phyloP scores from a whole-genome alignment of 1,284 basidiomycete genomes.

The Ustilago bromivora region DNA sequence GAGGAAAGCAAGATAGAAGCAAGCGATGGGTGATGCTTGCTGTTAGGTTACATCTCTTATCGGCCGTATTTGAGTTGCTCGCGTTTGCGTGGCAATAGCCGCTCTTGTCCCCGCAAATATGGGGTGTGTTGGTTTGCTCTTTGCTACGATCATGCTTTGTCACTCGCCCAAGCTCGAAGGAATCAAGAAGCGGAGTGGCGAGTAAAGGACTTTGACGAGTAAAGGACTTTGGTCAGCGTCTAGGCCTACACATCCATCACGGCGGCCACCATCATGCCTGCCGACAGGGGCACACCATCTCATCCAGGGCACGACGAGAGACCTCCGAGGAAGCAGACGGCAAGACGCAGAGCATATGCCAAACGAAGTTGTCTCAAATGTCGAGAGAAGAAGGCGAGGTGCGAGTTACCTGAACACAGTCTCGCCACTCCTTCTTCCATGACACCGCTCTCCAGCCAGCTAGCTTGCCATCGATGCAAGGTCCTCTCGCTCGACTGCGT shows the following conservation, averaged over 20 bases:
- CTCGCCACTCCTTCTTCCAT: conserved; percentile 49
- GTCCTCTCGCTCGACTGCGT: conserved; percentile 51
- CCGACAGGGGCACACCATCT: conserved; percentile 16
- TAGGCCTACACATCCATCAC: neutral
- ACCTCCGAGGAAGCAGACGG: conserved; percentile 26
- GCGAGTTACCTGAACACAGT: conserved; percentile 50
- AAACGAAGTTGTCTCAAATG: conserved; percentile 59
- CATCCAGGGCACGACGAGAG: conserved; percentile 13
- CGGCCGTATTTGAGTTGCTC: too few species aligned
- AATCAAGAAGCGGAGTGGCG: too few species aligned
- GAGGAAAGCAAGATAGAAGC: too few species aligned
- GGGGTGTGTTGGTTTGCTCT: too few species aligned
- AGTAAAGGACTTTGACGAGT: too few species aligned
- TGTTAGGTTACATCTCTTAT: too few species aligned
- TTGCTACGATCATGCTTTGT: too few species aligned
- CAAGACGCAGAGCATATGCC: conserved; percentile 48
- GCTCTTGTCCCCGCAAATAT: too few species aligned
- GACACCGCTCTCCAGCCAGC: conserved; percentile 26
- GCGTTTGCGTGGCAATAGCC: too few species aligned
- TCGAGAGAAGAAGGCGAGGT: conserved; percentile 55
- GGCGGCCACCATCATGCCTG: conserved; percentile 22
- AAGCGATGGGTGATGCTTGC: too few species aligned
- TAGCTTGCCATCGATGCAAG: conserved; percentile 55
- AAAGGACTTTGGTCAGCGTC: too few species aligned
- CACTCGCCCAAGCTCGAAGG: neutral